Evolutionary conservation across 768 basidiomycete species (phyloP), one percentile per base, ranked within the genome.

Genomic region (Trametes meyenii): DNA sequence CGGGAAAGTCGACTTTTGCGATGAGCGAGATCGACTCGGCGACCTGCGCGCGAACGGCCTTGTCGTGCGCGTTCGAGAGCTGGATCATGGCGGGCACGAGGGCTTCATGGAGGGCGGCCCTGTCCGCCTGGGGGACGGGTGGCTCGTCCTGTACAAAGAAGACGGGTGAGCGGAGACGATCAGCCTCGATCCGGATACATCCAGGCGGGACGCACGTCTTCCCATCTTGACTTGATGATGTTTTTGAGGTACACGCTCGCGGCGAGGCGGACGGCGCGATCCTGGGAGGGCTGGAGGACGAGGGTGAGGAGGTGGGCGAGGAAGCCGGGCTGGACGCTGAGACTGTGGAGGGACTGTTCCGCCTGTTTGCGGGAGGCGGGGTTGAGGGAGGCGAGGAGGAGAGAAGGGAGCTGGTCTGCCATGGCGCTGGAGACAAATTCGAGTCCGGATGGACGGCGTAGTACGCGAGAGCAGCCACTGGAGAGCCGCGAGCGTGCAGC

Each of bases 231-330:
- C 73, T 91, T 94, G 60, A 94, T 83, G 46, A 89, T 82, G 71
- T 98, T 97, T 79, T 98, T 98, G 66, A 97, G 87, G 76, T 91
- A 95, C 36, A 98, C 88, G 53, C 90, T 89, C 2, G 87, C 96
- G 1, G 94, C 85, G 56, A 96, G 85, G 69, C 95, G 79, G 35
- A 91, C 83, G 0, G 90, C 77, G 67, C 86, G 85, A 72, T 89
- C 84, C 35, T 76, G 74, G n/a, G 83, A 73, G n/a, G 71, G 68
- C 63, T 91, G 82, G 63, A 94, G 85, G 63, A 94, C 86, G 64
- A 98, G 85, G 29, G 81, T 76, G 24, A 98, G 85, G 23, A 98
- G 84, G 69, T 89, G 83, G 2, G 84, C 77, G 13, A 94, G 81
- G 74, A 98, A 99, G 11, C 89, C 90, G 2, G 82, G 81, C 67